Percentiles rank a stretch among this genome's conserved stretches.
phyloP scores from a whole-genome alignment of 805 yeast species.

The Metschnikowia baotianmanensis region DNA sequence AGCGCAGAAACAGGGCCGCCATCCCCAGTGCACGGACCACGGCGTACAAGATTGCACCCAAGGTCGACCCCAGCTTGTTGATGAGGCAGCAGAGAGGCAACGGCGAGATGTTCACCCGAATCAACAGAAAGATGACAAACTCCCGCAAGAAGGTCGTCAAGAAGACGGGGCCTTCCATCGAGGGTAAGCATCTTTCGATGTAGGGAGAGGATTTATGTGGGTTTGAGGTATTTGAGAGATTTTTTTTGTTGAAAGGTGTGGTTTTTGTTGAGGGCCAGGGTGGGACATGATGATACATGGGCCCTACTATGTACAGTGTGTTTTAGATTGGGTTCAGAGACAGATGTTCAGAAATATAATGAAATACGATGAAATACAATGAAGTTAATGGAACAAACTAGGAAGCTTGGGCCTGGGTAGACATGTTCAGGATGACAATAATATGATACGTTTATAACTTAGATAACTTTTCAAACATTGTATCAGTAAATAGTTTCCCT shows the following conservation, averaged over 20 bases:
- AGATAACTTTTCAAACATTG: no score
- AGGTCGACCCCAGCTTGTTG: constrained; percentile 53
- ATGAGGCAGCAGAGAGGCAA: constrained; percentile 47
- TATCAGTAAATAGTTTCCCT: no score
- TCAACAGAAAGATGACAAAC: constrained; percentile 57
- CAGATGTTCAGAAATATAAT: no score
- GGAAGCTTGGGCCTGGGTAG: no score
- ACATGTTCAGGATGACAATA: no score
- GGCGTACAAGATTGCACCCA: constrained; percentile 89
- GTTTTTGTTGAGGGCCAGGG: not conserved
- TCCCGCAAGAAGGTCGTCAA: constrained; percentile 48
- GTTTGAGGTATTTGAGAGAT: not conserved
- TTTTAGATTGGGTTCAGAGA: no score
- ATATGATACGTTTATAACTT: no score
- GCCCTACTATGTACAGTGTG: no score
- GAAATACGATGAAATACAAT: no score
- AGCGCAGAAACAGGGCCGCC: constrained; percentile 90
- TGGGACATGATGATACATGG: not conserved
- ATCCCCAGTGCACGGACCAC: constrained; percentile 90
- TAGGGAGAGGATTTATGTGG: constrained; percentile 11
- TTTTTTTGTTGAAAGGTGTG: not conserved
- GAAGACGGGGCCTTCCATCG: constrained; percentile 77
- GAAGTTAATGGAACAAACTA: no score
- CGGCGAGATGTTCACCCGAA: constrained; percentile 79
- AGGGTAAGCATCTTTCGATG: constrained; percentile 58